Base-by-base conservation (phyloP, 2,329 filamentous ascomycete species). In the Drechslera avenae region DNA sequence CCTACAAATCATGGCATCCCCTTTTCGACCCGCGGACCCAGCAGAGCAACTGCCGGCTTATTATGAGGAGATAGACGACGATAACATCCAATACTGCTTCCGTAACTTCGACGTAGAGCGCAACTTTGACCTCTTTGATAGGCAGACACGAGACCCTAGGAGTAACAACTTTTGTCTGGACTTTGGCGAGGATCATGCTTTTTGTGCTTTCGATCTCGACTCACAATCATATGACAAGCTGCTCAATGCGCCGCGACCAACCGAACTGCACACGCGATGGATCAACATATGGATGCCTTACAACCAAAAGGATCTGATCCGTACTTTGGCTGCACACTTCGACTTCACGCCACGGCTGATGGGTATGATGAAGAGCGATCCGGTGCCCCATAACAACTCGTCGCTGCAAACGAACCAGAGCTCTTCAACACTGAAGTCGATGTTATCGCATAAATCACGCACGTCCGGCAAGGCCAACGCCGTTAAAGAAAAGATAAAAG, bases 251-350 rank as follows among this genome's bases (percentile, higher is more conserved):
- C 67, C 81, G 62, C 75, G 79, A 49, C 78, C 81, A 2, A 73
- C 72, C 33, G 77, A 75, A 40, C 73, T 79, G 37, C 80, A 78
- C 52, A 85, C 88, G 3, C 79, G 87, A 69, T 91, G 88, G 88
- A 89, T 91, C 59, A 89, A 91, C 56, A 80, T 91, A 19, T 91
- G 87, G 86, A 79, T 83, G 39, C 87, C 87, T 0, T 82, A 84
- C 60, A 70, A 73, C 14, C 86, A 90, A 60, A 76, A 75, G 30
- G 76, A 81, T 3, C 65, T 81, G 8, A 78, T 91, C 36, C 76
- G 78, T 58, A 74, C 78, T 14, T 33, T 91, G 18, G 85, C 83
- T 13, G 74, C 76, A 30, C 78, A 82, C 41, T 91, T 90, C 67
- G 82, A 83, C 37, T 87, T 91, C 59, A 89, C 88, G 0, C 82